phyloP scores from a whole-genome alignment of 352 stramenopile genomes.

The Phytophthora hibernalis region DNA sequence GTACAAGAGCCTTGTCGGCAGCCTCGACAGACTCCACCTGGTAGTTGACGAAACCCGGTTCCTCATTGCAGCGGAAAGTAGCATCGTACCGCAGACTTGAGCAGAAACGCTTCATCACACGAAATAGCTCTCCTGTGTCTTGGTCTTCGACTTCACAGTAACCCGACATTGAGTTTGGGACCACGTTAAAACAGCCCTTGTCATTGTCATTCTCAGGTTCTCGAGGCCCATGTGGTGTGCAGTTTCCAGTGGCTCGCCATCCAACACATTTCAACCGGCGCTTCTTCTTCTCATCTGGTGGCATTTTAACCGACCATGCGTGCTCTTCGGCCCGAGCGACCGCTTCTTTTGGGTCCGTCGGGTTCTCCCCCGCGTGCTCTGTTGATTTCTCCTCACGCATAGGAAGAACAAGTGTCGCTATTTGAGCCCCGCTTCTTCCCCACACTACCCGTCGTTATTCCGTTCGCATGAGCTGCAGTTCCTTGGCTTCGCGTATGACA shows the following conservation, averaged over 20 bases:
- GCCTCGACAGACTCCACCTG: constrained; percentile 32
- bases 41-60: constrained; percentile 47
- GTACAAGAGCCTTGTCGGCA: constrained; percentile 17
- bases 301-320: constrained; percentile 25
- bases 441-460: constrained; percentile 17
- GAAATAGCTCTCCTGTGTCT: constrained; percentile 36
- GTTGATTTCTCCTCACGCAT: constrained; percentile 11
- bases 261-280: constrained; percentile 29
- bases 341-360: neutral
- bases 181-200: constrained; percentile 23
- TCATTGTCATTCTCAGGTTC: constrained; percentile 33
- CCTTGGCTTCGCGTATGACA: constrained; percentile 15
- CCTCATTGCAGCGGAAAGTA: constrained; percentile 51
- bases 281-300: constrained; percentile 21
- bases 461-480: constrained; percentile 19
- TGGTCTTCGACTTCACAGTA: constrained; percentile 38
- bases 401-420: constrained; percentile 12
- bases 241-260: constrained; percentile 23
- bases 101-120: constrained; percentile 45
- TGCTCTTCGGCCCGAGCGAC: constrained; percentile 23
- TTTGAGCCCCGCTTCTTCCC: neutral
- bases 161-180: constrained; percentile 20
- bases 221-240: constrained; percentile 24
- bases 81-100: constrained; percentile 33
- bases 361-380: neutral